These are phyloP conservation scores for Candida fluviatilis DNA, from an alignment of 805 yeast genomes.

Conservation along the genomic window DNA sequence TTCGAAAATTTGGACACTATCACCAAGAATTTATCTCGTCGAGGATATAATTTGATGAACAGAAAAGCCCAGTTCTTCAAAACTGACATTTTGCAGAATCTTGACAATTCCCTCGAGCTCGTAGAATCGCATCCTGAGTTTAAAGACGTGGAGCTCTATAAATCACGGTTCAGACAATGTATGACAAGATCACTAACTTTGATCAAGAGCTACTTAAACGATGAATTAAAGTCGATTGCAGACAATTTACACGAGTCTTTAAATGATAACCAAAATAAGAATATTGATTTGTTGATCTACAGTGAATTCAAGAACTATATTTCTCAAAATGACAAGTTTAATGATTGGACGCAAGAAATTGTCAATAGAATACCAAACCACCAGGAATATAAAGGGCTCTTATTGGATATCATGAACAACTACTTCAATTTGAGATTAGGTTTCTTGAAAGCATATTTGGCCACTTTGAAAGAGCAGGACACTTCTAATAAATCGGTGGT, in stretches of 20 bases:
- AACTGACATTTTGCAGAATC: slow-evolving; percentile 41
- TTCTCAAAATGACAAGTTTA: slow-evolving; percentile 19
- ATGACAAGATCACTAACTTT: slow-evolving; percentile 76
- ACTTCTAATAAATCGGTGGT: slow-evolving; percentile 29
- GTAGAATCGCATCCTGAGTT: slow-evolving; percentile 35
- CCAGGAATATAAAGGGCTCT: slow-evolving; percentile 60
- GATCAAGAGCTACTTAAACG: slow-evolving; percentile 60
- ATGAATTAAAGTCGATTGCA: slow-evolving; percentile 35
- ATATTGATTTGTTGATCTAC: slow-evolving; percentile 62
- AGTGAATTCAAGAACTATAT: slow-evolving; percentile 47
- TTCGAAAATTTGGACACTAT: slow-evolving; percentile 72
- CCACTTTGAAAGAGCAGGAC: slow-evolving; percentile 29
- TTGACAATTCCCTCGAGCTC: slow-evolving; percentile 68
- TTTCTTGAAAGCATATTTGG: slow-evolving; percentile 41
- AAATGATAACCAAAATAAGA: slow-evolving; percentile 22
- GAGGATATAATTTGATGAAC: slow-evolving; percentile 63
- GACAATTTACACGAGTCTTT: slow-evolving; percentile 16
- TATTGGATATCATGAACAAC: slow-evolving; percentile 58
- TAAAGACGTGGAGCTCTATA: slow-evolving; percentile 66
- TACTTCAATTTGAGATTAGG: slow-evolving; percentile 58
- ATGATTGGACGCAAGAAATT: slow-evolving; percentile 31
- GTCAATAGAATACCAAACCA: slow-evolving; percentile 33
- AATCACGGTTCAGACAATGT: slow-evolving; percentile 74
- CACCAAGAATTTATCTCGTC: slow-evolving; percentile 60
- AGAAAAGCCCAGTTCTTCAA: slow-evolving; percentile 41